Conservation (phyloP, 2,329 filamentous ascomycete genomes). For the Talaromyces piceae region DNA sequence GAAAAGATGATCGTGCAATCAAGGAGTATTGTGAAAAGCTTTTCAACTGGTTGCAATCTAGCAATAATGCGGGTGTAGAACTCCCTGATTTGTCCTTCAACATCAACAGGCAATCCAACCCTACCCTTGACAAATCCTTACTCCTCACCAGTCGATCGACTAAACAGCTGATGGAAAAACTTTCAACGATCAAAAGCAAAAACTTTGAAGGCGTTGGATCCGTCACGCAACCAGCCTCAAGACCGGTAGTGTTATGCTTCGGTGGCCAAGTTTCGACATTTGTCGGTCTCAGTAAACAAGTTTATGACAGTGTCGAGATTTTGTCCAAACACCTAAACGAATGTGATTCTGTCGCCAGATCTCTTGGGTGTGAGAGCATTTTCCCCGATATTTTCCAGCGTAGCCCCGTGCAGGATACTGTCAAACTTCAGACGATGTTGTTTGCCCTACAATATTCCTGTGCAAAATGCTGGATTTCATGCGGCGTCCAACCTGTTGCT, state of each 20-base stretch:
- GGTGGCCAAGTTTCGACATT: conserved; percentile 31
- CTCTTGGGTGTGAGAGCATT: conserved; percentile 26
- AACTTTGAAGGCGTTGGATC: background rate
- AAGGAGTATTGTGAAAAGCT: conserved; percentile 5
- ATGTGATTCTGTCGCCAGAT: conserved; percentile 22
- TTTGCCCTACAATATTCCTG: conserved; percentile 34
- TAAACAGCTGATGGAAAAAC: conserved; percentile 13
- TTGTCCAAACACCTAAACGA: conserved; percentile 28
- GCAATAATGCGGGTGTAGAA: background rate
- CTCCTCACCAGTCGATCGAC: conserved; percentile 22
- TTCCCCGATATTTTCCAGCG: conserved; percentile 25
- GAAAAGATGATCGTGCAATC: conserved; percentile 2
- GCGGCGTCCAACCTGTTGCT: conserved; percentile 24
- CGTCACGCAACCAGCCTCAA: background rate
- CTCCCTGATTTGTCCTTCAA: conserved; percentile 4
- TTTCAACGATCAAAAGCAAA: conserved; percentile 9
- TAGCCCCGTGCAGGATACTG: conserved; percentile 13
- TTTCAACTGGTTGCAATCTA: conserved; percentile 1
- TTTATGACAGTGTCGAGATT: conserved; percentile 22
- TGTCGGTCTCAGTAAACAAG: conserved; percentile 19
- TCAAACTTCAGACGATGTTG: conserved; percentile 28
- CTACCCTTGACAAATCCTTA: conserved; percentile 4
- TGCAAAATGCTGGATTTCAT: conserved; percentile 33
- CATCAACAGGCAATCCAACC: conserved; percentile 8
- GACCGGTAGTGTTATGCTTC: conserved; percentile 31